Conservation (phyloP, 495 filamentous ascomycete genomes). For the Hyaloscypha bicolor region DNA sequence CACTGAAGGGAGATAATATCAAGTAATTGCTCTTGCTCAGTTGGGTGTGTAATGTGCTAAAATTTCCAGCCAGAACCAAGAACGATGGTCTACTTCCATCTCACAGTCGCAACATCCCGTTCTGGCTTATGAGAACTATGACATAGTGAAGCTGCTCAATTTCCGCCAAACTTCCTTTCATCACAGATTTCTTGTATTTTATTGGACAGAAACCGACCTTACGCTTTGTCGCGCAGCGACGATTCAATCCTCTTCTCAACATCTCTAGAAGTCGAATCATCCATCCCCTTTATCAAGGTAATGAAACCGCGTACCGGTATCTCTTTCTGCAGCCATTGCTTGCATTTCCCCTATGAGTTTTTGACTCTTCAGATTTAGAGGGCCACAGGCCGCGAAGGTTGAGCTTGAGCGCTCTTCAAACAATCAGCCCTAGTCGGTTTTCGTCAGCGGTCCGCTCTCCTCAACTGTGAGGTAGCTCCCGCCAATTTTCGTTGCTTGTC, state of each 20-base stretch:
- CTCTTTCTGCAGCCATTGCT: background rate
- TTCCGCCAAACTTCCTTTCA: background rate
- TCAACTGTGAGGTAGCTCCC: background rate
- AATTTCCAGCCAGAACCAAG: background rate
- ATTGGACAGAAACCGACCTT: background rate
- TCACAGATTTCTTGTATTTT: background rate
- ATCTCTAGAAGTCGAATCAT: background rate
- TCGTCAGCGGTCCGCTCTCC: too few species aligned
- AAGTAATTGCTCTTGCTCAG: background rate
- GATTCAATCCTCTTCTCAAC: background rate
- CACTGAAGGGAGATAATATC: background rate
- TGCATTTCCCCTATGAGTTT: background rate
- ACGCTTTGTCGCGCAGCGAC: background rate
- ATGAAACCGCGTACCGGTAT: background rate
- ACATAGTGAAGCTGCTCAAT: background rate
- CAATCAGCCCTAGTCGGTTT: too few species aligned
- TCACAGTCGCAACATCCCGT: background rate
- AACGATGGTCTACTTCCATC: background rate
- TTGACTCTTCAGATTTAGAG: background rate
- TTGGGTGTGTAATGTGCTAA: background rate
- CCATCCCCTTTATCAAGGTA: background rate
- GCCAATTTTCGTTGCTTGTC: background rate
- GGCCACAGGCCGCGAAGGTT: background rate
- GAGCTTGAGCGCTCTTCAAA: too few species aligned
- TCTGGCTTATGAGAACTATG: background rate